A percentile compares a stretch with the other conserved stretches of the same genome.
Evolutionary conservation across 2,329 filamentous ascomycete genomes (phyloP).

Genomic region (Zarea fungicola): DNA sequence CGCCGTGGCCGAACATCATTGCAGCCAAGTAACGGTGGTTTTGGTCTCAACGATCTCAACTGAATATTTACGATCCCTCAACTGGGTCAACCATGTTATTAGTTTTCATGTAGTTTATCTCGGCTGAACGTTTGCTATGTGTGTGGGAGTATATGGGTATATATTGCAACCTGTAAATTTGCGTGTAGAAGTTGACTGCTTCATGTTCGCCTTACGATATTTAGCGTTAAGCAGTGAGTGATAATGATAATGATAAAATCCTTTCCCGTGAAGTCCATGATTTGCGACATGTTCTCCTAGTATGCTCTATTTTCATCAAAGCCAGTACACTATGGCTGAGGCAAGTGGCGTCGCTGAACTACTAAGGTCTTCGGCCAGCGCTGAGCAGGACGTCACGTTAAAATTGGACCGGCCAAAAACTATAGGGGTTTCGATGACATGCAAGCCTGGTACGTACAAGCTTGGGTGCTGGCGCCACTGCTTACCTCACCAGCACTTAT

Average conservation of each 20-base stretch:
- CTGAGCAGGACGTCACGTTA: slow-evolving; percentile 9
- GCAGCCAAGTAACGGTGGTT: not conserved
- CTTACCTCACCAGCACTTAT: slow-evolving; percentile 9
- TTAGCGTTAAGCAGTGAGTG: not conserved
- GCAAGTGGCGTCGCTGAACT: too few species aligned
- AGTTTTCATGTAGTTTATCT: not conserved
- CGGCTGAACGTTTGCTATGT: not conserved
- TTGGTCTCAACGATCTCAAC: not conserved
- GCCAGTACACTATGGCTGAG: too few species aligned
- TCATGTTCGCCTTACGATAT: not conserved
- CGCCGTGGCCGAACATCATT: too few species aligned
- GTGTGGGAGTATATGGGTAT: too few species aligned
- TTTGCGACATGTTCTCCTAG: too few species aligned
- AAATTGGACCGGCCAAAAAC: slow-evolving; percentile 8
- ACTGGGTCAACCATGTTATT: slow-evolving; percentile 2
- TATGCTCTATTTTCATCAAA: too few species aligned
- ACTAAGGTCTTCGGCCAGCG: too few species aligned
- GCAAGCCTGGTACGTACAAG: not conserved
- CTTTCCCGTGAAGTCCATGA: too few species aligned
- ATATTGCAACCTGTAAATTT: too few species aligned
- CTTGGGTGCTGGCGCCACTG: not conserved
- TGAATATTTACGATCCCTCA: slow-evolving; percentile 3
- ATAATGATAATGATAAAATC: too few species aligned
- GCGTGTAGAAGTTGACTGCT: not conserved
- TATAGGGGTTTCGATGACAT: not conserved